A percentile compares a stretch with the other conserved stretches of the same genome.
Conservation (phyloP, 2,329 filamentous ascomycete species). For the Cryoendolithus antarcticus region DNA sequence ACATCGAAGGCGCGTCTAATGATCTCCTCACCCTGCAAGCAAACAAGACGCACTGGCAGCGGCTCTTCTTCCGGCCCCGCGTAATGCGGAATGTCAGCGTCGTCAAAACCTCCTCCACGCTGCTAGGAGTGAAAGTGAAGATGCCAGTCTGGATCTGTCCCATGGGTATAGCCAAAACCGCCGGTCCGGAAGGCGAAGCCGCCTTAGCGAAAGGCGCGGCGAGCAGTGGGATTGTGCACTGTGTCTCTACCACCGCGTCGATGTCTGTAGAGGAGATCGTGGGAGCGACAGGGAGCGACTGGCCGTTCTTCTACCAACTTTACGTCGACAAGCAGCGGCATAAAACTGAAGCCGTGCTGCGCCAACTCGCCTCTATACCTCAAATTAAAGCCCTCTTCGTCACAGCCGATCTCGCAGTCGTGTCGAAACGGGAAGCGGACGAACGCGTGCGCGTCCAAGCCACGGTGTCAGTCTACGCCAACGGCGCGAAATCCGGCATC, state of each 20-base stretch:
- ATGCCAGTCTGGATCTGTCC: conserved; percentile 28
- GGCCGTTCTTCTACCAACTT: conserved; percentile 47
- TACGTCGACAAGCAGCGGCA: conserved; percentile 47
- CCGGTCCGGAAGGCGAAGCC: conserved; percentile 21
- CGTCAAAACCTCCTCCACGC: conserved; percentile 23
- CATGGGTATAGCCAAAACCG: conserved; percentile 20
- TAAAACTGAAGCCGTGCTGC: conserved; percentile 40
- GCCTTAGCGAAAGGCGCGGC: conserved; percentile 22
- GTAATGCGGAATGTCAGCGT: conserved; percentile 30
- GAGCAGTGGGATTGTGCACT: conserved; percentile 21
- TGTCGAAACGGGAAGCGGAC: conserved; percentile 42
- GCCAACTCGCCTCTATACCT: conserved; percentile 33
- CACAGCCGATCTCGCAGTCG: conserved; percentile 47
- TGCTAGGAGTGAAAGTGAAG: conserved; percentile 20
- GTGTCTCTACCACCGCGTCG: conserved; percentile 19
- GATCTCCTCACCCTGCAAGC: conserved; percentile 35
- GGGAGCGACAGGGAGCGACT: conserved; percentile 14
- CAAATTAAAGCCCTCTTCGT: conserved; percentile 43
- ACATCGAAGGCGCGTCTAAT: conserved; percentile 38
- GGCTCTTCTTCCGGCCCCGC: conserved; percentile 35
- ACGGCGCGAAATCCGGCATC: conserved; percentile 40
- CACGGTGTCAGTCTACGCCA: conserved; percentile 48
- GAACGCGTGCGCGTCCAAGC: conserved; percentile 36
- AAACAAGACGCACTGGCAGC: conserved; percentile 30
- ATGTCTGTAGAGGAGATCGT: conserved; percentile 21